Conservation (phyloP, 805 yeast species). For the Wickerhamomyces bisporus region DNA sequence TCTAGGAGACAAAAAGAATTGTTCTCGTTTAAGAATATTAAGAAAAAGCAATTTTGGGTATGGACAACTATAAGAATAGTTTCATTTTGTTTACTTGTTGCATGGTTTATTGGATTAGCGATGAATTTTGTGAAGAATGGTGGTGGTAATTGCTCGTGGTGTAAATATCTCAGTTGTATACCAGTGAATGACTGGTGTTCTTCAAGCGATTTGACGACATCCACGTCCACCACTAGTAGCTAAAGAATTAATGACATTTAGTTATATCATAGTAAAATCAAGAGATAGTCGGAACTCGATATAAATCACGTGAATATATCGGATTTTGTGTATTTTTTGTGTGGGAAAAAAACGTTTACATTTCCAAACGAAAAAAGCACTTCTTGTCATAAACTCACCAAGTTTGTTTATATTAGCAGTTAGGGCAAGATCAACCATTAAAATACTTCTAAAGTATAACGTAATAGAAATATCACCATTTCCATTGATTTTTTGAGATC, state of each 20-base stretch:
- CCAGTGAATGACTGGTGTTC: conserved; percentile 73
- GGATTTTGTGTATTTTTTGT: too few species aligned
- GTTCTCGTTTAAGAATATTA: conserved; percentile 21
- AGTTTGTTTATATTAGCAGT: too few species aligned
- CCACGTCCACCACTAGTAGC: background rate
- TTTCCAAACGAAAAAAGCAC: too few species aligned
- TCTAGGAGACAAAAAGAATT: conserved; percentile 7
- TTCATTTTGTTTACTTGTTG: conserved; percentile 39
- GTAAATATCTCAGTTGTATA: conserved; percentile 65
- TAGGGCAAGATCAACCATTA: too few species aligned
- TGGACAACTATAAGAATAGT: conserved; percentile 51
- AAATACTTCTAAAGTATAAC: too few species aligned
- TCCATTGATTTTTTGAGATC: too few species aligned
- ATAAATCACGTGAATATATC: too few species aligned
- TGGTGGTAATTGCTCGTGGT: conserved; percentile 58
- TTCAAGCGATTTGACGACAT: conserved; percentile 28
- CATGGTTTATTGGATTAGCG: conserved; percentile 45
- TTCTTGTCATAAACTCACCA: too few species aligned
- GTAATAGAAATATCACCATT: too few species aligned
- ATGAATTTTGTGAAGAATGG: conserved; percentile 44
- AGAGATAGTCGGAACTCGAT: too few species aligned
- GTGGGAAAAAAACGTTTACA: too few species aligned
- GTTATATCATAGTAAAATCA: too few species aligned
- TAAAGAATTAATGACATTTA: background rate
- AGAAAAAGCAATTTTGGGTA: conserved; percentile 35